These are phyloP conservation scores for Lipomyces yamadae DNA, from an alignment of 805 yeast species.

Conservation along the genomic window DNA sequence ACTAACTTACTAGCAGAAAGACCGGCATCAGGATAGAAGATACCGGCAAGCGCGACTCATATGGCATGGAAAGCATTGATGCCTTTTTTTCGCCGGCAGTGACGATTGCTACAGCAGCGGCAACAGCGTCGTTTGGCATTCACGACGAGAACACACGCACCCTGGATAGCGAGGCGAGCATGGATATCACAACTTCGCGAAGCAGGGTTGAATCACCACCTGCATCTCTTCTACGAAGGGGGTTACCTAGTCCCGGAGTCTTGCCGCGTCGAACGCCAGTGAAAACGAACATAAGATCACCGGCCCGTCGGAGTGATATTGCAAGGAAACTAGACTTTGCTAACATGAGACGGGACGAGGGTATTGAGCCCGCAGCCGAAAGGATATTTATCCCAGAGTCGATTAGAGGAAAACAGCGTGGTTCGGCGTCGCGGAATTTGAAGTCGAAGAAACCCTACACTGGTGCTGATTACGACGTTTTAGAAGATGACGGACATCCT, in stretches of 20 bases:
- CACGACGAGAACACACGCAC: constrained; percentile 17
- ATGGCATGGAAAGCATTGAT: constrained; percentile 40
- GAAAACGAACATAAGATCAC: constrained; percentile 35
- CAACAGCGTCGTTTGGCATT: not conserved
- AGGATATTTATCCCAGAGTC: constrained; percentile 3
- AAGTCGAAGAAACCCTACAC: constrained; percentile 14
- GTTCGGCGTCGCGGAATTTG: not conserved
- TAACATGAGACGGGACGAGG: not conserved
- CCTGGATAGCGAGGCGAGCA: constrained; percentile 23
- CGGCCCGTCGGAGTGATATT: constrained; percentile 31
- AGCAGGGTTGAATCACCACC: constrained; percentile 8
- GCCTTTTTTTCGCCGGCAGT: constrained; percentile 38
- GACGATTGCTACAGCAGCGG: constrained; percentile 4
- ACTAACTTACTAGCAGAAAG: constrained; percentile 22
- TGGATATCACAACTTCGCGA: constrained; percentile 30
- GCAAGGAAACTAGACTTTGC: constrained; percentile 30
- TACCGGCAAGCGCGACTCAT: constrained; percentile 38
- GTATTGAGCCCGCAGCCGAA: not conserved
- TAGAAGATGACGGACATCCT: constrained; percentile 24
- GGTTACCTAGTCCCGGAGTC: constrained; percentile 2
- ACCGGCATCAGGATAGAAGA: constrained; percentile 40
- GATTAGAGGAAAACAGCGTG: constrained; percentile 5
- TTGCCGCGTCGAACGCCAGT: constrained; percentile 35
- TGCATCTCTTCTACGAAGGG: not conserved
- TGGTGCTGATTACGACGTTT: constrained; percentile 23